Evolutionary conservation across 768 basidiomycete species (phyloP).

Genomic region (Mrakia gelida): DNA sequence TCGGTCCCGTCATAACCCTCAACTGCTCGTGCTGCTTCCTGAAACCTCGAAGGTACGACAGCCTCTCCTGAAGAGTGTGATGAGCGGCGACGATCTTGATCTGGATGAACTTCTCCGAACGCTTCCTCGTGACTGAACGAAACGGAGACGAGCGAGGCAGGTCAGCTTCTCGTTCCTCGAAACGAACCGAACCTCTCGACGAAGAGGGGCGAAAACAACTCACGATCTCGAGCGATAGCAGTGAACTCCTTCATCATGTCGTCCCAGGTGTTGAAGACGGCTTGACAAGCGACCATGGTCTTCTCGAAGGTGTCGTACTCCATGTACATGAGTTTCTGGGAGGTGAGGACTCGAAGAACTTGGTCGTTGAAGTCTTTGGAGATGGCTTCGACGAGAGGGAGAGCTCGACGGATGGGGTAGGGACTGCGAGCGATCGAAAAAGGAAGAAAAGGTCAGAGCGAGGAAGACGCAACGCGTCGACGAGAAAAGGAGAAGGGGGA

Average conservation of each 20-base stretch:
- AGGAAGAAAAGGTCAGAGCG: background rate
- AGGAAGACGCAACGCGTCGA: too few relatives aligned
- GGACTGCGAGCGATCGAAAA: constrained; percentile 48
- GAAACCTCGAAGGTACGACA: constrained; percentile 82
- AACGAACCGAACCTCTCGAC: too few relatives aligned
- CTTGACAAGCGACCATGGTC: constrained; percentile 66
- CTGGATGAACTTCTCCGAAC: constrained; percentile 88
- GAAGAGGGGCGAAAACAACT: background rate
- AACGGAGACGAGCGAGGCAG: background rate
- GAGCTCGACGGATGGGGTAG: constrained; percentile 90
- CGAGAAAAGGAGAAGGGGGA: too few relatives aligned
- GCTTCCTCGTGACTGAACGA: constrained; percentile 59
- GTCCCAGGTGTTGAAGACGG: constrained; percentile 83
- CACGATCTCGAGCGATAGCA: constrained; percentile 75
- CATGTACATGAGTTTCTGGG: constrained; percentile 85
- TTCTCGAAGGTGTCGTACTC: constrained; percentile 93
- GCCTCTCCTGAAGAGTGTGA: constrained; percentile 81
- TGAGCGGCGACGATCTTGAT: constrained; percentile 92
- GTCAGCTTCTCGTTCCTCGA: background rate
- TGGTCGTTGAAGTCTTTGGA: constrained; percentile 97
- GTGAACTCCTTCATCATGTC: constrained; percentile 85
- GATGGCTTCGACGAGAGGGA: constrained; percentile 96
- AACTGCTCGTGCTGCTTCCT: constrained; percentile 96
- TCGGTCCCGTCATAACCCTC: constrained; percentile 93
- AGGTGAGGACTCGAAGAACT: constrained; percentile 80